phyloP scores from a whole-genome alignment of 2,329 filamentous ascomycete genomes.

The Colletotrichum liaoningense region DNA sequence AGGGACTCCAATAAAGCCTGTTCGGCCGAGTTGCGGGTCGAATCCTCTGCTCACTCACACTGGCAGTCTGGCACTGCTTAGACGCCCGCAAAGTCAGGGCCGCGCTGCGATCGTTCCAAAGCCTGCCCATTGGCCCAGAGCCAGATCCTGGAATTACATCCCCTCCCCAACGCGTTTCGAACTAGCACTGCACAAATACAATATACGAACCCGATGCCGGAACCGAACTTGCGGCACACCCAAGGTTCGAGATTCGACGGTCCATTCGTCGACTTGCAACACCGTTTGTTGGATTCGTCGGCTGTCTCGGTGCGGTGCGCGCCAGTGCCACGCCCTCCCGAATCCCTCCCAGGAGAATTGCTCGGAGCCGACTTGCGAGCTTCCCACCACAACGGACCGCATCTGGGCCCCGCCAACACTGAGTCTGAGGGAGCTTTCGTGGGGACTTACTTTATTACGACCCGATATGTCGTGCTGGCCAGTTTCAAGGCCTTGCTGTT shows the following conservation, averaged over 20 bases:
- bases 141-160: neutral
- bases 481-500: slow-evolving; percentile 21
- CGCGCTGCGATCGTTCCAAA: neutral
- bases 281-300: slow-evolving; percentile 11
- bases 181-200: neutral
- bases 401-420: slow-evolving; percentile 10
- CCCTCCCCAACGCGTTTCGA: neutral
- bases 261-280: neutral
- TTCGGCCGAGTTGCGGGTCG: slow-evolving; percentile 31
- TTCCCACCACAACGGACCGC: neutral
- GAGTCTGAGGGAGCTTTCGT: slow-evolving; percentile 25
- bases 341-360: slow-evolving; percentile 6
- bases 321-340: neutral
- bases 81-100: neutral
- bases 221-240: slow-evolving; percentile 9
- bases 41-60: neutral
- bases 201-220: slow-evolving; percentile 20
- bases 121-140: neutral
- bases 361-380: slow-evolving; percentile 31
- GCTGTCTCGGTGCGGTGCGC: neutral
- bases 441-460: slow-evolving; percentile 27
- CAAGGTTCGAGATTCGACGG: slow-evolving; percentile 11
- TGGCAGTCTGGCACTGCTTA: neutral
- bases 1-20: neutral
- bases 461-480: slow-evolving; percentile 30